These are phyloP conservation scores for Silene coronaria DNA, from an alignment of 179 eudicot species.

Conservation along the genomic window DNA sequence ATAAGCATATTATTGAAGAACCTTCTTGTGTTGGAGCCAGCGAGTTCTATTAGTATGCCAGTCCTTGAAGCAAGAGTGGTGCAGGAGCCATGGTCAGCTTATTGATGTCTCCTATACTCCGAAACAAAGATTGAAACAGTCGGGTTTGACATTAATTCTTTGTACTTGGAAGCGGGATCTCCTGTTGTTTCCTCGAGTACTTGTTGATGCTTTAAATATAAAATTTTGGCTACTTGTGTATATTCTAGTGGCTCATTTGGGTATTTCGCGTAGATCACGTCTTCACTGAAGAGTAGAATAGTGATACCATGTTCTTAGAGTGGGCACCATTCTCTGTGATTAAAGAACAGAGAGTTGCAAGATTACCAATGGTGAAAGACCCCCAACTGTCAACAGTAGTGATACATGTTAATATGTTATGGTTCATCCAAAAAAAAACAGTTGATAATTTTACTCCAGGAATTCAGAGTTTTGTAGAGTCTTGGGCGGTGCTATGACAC, in stretches of 20 bases:
- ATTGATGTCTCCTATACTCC: conserved; percentile 15
- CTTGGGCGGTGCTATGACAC: too few species aligned
- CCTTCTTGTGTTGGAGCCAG: conserved; percentile 47
- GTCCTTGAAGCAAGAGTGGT: conserved; percentile 20
- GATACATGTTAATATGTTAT: too few species aligned
- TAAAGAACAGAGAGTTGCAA: too few species aligned
- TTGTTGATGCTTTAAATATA: background rate
- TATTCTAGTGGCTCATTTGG: background rate
- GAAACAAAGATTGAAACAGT: background rate
- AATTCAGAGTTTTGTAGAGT: too few species aligned
- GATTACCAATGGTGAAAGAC: too few species aligned
- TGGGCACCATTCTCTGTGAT: too few species aligned
- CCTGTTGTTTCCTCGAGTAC: background rate
- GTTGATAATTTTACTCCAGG: too few species aligned
- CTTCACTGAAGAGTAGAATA: background rate
- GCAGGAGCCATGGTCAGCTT: conserved; percentile 30
- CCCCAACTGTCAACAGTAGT: too few species aligned
- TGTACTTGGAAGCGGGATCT: background rate
- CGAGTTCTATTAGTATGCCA: conserved; percentile 21
- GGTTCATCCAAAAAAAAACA: too few species aligned
- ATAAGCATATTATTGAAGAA: conserved; percentile 44
- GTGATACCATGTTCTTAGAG: background rate
- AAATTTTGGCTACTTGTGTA: background rate
- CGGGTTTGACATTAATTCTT: background rate
- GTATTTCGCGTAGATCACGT: background rate